phyloP scores from a whole-genome alignment of 805 yeast species.

The Tetrapisispora pingtungensis region DNA sequence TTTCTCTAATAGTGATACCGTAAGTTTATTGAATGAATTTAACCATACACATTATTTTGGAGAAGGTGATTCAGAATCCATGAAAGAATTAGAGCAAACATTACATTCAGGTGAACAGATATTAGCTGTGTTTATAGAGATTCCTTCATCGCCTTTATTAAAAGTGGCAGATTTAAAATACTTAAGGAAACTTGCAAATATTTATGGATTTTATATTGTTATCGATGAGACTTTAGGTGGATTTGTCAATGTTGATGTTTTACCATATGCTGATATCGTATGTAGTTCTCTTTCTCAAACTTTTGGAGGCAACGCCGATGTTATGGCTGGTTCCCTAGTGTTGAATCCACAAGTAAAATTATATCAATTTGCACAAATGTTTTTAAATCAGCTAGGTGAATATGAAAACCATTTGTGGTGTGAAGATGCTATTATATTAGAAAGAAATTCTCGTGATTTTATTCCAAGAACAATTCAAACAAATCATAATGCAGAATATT shows the following conservation, averaged over 20 bases:
- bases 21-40: conserved; percentile 75
- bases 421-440: conserved; percentile 86
- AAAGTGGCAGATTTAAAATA: conserved; percentile 69
- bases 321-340: conserved; percentile 85
- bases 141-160: conserved; percentile 90
- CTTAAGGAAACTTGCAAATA: conserved; percentile 54
- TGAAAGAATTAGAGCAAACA: conserved; percentile 48
- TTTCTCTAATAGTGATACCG: conserved; percentile 89
- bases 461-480: conserved; percentile 45
- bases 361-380: conserved; percentile 31
- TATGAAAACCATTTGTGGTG: conserved; percentile 81
- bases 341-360: conserved; percentile 59
- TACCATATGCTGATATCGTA: conserved; percentile 77
- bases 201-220: conserved; percentile 66
- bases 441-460: conserved; percentile 88
- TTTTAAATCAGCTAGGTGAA: conserved; percentile 35
- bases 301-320: conserved; percentile 90
- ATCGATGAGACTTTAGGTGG: conserved; percentile 96
- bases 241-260: conserved; percentile 68
- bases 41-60: conserved; percentile 89
- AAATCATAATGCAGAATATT: conserved; percentile 45
- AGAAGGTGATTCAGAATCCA: conserved; percentile 61
- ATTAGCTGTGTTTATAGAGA: conserved; percentile 78
- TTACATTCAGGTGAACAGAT: conserved; percentile 57
- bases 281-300: conserved; percentile 85